Base-by-base conservation (phyloP, 2,329 filamentous ascomycete genomes). In the Venturia effusa region DNA sequence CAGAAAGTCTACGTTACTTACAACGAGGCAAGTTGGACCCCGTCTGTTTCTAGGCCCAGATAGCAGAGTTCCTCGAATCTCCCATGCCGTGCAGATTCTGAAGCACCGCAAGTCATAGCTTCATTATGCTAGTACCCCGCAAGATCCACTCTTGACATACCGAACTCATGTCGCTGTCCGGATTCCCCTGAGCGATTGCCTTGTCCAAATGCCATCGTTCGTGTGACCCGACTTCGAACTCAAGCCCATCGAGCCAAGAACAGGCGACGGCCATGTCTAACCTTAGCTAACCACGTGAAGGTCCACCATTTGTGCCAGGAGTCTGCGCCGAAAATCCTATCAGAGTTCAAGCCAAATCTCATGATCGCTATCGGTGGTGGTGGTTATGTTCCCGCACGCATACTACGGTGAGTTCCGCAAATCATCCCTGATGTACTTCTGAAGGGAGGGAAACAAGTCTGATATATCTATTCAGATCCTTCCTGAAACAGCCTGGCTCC, bases 311-410 rank as follows among this genome's bases (percentile, higher is more conserved):
- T 97, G 74, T 99, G 94, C 82, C 89, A 97, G 79, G 83, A 88
- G 74, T 86, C 91, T 22, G 94, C 92, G 45, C 83, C 85, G 68
- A 81, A 82, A 70, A 95, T 97, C 75, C 86, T 99, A 71, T 80
- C 87, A 74, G 85, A 90, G 19, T 92, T 96, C 82, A 84, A 91
- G 74, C 94, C 94, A 45, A 90, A 96, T 76, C 89, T 99, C 70
- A 96, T 99, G 84, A 96, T 99, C 76, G 94, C 94, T 74, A 97
- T 97, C 75, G 94, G 94, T 71, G 94, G 94, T 68, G 94, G 94
- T 71, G 94, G 94, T 72, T 99, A 97, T 78, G 92, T 99, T 48
- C 94, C 94, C 66, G 94, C 94, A 57, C 90, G 94, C 71, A 99
- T 99, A 76, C 85, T 99, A 68, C 90, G 94, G 81, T 84, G 78